Evolutionary conservation across 2,329 filamentous ascomycete genomes (phyloP), one percentile per base, ranked within the genome.

Genomic region (Pyrenophora teres): DNA sequence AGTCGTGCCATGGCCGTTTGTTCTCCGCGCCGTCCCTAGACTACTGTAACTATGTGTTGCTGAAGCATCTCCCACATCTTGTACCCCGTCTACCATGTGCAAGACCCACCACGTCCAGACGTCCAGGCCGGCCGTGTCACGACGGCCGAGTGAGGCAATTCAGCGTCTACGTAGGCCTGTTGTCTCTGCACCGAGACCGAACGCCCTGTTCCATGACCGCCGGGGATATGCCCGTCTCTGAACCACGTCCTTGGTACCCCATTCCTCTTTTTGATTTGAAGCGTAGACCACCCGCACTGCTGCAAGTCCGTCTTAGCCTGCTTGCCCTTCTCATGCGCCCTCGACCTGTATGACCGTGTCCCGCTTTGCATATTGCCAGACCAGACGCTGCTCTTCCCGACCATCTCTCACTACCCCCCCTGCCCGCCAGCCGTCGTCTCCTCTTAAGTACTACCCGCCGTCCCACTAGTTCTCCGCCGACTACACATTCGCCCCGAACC

Each of bases 361-460:
- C 57, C 56, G 64, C 67, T 59, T 39, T 56, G 51, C 52, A 59
- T 59, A 56, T 46, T 56, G 55, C 54, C 41, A 51, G 50, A 39
- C 54, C 52, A 54, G 47, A 54, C 58, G 42, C 49, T 59, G 58
- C 46, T 56, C 60, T 54, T 56, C n/a, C n/a, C n/a, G n/a, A n/a
- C 52, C 68, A 64, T 58, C 67, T 63, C 61, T 49, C 46, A 50
- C n/a, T n/a, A n/a, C n/a, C 58, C 59, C 52, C 68, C 65, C 59
- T 68, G 64, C 62, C 50, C 50, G 52, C 58, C 61, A 54, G 47
- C 67, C 61, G 44, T 51, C 46, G 38, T 56, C 59, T 63, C 57
- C 49, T 63, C 63, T 64, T 66, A 64, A 64, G 56, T n/a, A n/a
- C n/a, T 53, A 43, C 51, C 48, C 37, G 49, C 52, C 49, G 43